Base-by-base conservation (phyloP, 2,329 filamentous ascomycete species). In the Paracorniculantispora psalliotae region DNA sequence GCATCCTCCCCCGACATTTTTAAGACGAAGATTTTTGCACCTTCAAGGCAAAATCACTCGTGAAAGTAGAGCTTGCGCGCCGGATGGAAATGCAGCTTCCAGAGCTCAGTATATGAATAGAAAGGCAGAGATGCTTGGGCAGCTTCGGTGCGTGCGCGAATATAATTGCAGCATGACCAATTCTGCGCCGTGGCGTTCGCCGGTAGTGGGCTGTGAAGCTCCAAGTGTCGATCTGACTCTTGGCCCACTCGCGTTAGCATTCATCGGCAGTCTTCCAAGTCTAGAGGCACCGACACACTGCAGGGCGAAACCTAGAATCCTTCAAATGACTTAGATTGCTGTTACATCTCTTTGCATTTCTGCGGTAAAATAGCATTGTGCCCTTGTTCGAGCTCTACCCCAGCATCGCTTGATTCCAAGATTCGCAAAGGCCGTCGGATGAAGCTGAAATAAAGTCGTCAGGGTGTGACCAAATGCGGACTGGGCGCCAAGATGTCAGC, bases 121-220 rank as follows among this genome's bases (percentile, higher is more conserved):
- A 5, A 43, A 6, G 25, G 25, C 2, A 6, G 13, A 37, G 8
- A 41, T 13, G 39, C 25, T 26, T 8, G 23, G 19, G 33, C 7
- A 19, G 35, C 33, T 12, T 21, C 12, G 17, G 19, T 33, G 21
- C 10, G 6, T 54, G 37, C 37, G 48, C 48, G 37, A 53, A 54
- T 35, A n/a, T 30, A 17, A 47, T 17, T 17, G 28, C 41, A 35
- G 44, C 33, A 50, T 41, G 46, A 57, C 44, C 54, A 17, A 10
- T 15, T 43, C 25, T n/a, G n/a, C 46, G 46, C 30, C 46, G 35
- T 57, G 54, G 54, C 54, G 54, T 41, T 37, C 6, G 25, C n/a
- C 21, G 21, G 17, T 37, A 51, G 44, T 33, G 37, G 46, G 46
- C 55, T 57, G 44, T 51, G 55, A 57, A 41, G 55, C 55, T 57